phyloP scores from a whole-genome alignment of 192 early-diverging fungal species.

The Phycomyces nitens region DNA sequence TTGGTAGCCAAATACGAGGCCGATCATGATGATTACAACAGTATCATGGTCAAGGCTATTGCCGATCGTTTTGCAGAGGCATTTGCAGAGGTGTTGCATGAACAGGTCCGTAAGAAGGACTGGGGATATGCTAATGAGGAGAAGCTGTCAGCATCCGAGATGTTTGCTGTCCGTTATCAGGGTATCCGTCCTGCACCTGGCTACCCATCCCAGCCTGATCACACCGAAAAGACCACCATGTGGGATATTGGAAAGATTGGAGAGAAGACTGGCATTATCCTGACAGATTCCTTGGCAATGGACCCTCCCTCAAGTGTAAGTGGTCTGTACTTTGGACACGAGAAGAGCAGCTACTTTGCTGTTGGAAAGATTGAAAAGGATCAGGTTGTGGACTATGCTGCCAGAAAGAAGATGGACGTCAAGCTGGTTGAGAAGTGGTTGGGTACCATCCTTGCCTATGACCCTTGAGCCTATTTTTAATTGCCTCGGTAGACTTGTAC shows the following conservation, averaged over 20 bases:
- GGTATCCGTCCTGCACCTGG: slow-evolving; percentile 95
- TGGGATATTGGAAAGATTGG: slow-evolving; percentile 84
- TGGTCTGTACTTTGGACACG: slow-evolving; percentile 66
- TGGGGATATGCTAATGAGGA: slow-evolving; percentile 90
- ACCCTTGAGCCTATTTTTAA: slow-evolving; percentile 10
- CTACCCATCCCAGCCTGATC: slow-evolving; percentile 94
- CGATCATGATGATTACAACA: slow-evolving; percentile 85
- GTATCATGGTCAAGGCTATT: slow-evolving; percentile 93
- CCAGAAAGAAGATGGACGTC: slow-evolving; percentile 61
- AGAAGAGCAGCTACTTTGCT: slow-evolving; percentile 85
- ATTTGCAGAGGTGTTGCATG: slow-evolving; percentile 86
- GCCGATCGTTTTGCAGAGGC: slow-evolving; percentile 94
- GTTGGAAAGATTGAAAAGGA: slow-evolving; percentile 93
- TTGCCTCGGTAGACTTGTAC: too few species aligned
- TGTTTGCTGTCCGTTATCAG: slow-evolving; percentile 91
- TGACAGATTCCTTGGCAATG: slow-evolving; percentile 96
- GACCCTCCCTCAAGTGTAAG: slow-evolving; percentile 87
- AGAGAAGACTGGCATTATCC: slow-evolving; percentile 74
- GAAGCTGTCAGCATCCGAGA: slow-evolving; percentile 67
- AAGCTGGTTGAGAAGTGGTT: slow-evolving; percentile 75
- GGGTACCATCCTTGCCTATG: slow-evolving; percentile 71
- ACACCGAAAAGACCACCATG: slow-evolving; percentile 92
- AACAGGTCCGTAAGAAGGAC: slow-evolving; percentile 77
- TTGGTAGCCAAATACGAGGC: slow-evolving; percentile 74
- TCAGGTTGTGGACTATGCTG: slow-evolving; percentile 78